phyloP scores from a whole-genome alignment of 305 asterid species.

The Fraxinus dipetala region DNA sequence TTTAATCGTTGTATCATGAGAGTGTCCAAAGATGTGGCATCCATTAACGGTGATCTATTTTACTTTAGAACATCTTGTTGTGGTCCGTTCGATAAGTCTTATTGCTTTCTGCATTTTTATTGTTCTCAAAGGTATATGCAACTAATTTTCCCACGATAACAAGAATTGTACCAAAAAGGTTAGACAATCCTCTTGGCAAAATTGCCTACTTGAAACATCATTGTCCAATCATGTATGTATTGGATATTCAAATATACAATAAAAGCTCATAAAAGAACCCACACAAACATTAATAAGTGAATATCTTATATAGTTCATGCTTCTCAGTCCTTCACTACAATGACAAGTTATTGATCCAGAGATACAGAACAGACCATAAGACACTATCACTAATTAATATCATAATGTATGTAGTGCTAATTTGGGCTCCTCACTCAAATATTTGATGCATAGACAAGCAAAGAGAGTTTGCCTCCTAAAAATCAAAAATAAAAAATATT shows the following conservation, averaged over 20 bases:
- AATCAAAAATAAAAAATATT: not conserved
- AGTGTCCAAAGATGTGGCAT: not conserved
- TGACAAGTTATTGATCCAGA: not conserved
- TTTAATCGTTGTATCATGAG: not conserved
- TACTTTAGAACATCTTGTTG: not conserved
- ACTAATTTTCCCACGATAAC: not conserved
- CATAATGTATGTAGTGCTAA: not conserved
- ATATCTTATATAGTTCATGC: not conserved
- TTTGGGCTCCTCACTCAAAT: not conserved
- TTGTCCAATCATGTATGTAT: no score
- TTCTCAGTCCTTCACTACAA: not conserved
- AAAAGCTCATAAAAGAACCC: not conserved
- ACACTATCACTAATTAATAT: not conserved
- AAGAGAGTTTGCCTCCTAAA: constrained; percentile 21
- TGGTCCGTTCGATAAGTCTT: not conserved
- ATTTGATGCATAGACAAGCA: constrained; percentile 3
- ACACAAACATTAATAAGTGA: not conserved
- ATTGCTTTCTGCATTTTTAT: not conserved
- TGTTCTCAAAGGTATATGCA: not conserved
- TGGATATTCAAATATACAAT: not conserved
- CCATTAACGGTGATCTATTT: not conserved
- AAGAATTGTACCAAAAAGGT: not conserved
- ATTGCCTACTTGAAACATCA: not conserved
- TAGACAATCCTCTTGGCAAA: not conserved
- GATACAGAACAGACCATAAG: not conserved